Evolutionary conservation across 2,329 filamentous ascomycete genomes (phyloP), one percentile per base, ranked within the genome.

Genomic region (Ustilaginoidea virens): DNA sequence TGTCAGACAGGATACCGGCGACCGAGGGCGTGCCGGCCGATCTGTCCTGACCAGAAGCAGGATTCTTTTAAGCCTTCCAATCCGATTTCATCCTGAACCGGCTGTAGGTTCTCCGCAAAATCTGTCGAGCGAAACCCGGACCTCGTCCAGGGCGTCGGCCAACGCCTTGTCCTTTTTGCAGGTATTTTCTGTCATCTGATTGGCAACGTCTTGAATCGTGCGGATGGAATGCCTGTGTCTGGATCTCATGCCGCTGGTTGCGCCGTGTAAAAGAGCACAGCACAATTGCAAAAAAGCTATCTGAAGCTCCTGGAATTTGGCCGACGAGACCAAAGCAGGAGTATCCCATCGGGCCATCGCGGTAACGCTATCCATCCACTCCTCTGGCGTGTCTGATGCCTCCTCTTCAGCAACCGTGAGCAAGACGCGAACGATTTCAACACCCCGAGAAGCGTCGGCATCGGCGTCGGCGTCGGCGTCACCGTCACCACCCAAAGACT

Each of bases 361-460:
- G 2, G 62, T 69, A 19, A 74, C 55, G 6, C 66, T 36, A 19
- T 58, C 54, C 59, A 75, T 66, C 69, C 71, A 74, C 2, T 58
- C 56, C 37, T 74, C 68, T 5, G 53, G 49, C 7, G 58, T 55
- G 11, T 55, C 56, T 0, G 50, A 46, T 1, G 45, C 43, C 37
- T 63, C 58, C 19, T 52, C 47, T 40, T 74, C 67, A 2, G 59
- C 55, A 5, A 74, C 45, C 2, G 58, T 55, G 10, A 72, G 51
- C 5, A 78, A 49, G 2, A 73, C 48, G 2, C 68, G 59, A 8
- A 74, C 58, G 23, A 72, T 61, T 33, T 74, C 66, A 16, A 64
- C 52, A 3, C 66, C 71, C 11, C 68, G 55, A 8, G 52, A 42
- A 5, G 60, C 53, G 5, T 47, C 41, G 5, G 41, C 40, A 4